Evolutionary conservation across 2,329 filamentous ascomycete genomes (phyloP).

Genomic region (Incumbomyces delicatus): DNA sequence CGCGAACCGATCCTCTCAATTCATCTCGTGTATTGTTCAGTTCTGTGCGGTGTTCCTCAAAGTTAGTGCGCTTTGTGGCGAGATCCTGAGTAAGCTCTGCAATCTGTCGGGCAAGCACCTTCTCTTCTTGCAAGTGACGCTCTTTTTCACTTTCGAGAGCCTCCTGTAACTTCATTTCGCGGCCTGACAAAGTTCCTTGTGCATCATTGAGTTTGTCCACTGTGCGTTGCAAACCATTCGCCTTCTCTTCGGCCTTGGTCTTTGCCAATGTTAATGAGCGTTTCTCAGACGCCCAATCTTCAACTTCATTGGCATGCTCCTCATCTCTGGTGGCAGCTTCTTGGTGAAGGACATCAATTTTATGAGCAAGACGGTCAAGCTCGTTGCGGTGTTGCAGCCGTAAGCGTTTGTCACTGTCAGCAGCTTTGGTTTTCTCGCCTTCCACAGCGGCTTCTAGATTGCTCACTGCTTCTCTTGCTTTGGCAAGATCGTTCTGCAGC

Average conservation of each 20-base stretch:
- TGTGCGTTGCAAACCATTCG: conserved; percentile 56
- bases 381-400: conserved; percentile 45
- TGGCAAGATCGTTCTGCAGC: conserved; percentile 55
- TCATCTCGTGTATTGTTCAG: conserved; percentile 58
- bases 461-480: conserved; percentile 33
- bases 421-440: conserved; percentile 47
- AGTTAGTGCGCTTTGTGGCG: conserved; percentile 52
- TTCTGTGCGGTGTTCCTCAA: conserved; percentile 58
- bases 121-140: conserved; percentile 63
- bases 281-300: conserved; percentile 61
- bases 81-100: conserved; percentile 64
- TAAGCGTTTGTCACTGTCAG: conserved; percentile 53
- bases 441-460: conserved; percentile 42
- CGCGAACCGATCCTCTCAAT: conserved; percentile 56
- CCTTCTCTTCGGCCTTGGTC: conserved; percentile 57
- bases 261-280: conserved; percentile 56
- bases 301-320: conserved; percentile 59
- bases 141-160: conserved; percentile 61
- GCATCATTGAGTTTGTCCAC: conserved; percentile 60
- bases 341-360: conserved; percentile 53
- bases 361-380: conserved; percentile 44
- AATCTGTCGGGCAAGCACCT: conserved; percentile 60
- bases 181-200: conserved; percentile 57
- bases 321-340: conserved; percentile 61
- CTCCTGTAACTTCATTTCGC: conserved; percentile 58